A percentile compares a stretch with the other conserved stretches of the same genome.
Conservation (phyloP, 140 eudicot genomes). For the Anethum foeniculum region DNA sequence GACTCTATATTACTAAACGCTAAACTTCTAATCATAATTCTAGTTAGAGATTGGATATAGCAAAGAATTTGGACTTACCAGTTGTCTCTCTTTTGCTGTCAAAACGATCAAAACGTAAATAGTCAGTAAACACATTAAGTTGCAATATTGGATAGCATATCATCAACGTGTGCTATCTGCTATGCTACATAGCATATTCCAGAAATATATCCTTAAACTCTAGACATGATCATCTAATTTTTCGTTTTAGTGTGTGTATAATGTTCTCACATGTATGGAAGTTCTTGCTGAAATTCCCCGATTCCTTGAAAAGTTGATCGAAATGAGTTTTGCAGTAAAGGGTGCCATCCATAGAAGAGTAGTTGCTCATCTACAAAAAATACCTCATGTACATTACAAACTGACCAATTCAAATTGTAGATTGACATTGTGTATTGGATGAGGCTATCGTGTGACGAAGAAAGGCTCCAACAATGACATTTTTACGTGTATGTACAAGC, state of each 20-base stretch:
- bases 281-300: slow-evolving; percentile 86
- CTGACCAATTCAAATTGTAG: neutral
- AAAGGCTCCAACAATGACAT: neutral
- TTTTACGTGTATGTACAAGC: neutral
- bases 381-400: neutral
- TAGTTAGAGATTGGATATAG: neutral
- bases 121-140: neutral
- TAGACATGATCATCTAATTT: too few relatives aligned
- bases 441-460: too few relatives aligned
- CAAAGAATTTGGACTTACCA: neutral
- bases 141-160: neutral
- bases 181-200: neutral
- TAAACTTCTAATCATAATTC: neutral
- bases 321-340: slow-evolving; percentile 93
- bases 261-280: slow-evolving; percentile 54
- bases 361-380: slow-evolving; percentile 83
- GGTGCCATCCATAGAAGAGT: slow-evolving; percentile 97
- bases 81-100: neutral
- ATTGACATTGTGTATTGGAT: neutral
- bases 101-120: neutral
- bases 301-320: slow-evolving; percentile 92
- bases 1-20: neutral
- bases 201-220: too few relatives aligned
- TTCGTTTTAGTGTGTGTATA: neutral
- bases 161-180: neutral